Evolutionary conservation across 148 eudicot species (phyloP).

Genomic region (Heliosperma pusillum): DNA sequence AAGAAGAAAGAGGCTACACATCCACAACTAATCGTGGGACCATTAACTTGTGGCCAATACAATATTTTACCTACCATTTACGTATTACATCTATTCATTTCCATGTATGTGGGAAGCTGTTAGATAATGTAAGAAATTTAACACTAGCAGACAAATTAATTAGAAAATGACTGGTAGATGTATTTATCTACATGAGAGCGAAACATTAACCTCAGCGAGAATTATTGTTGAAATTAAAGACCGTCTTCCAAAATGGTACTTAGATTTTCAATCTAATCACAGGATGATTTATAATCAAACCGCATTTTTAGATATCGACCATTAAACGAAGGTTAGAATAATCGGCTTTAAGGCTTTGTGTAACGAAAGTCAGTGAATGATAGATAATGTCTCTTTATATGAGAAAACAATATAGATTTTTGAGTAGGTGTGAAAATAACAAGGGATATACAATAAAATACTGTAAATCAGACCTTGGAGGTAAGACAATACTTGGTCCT

Average conservation of each 20-base stretch:
- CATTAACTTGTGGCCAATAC: conserved; percentile 22
- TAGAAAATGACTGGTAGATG: no score
- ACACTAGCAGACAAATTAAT: conserved; percentile 5
- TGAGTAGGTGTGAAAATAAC: no score
- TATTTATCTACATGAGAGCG: no score
- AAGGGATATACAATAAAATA: no score
- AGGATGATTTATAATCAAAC: not conserved
- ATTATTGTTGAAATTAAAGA: no score
- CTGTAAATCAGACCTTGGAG: conserved; percentile 81
- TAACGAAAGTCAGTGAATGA: no score
- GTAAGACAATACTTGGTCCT: conserved; percentile 97
- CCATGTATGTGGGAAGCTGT: conserved; percentile 16
- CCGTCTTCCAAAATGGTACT: no score
- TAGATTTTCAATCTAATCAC: no score
- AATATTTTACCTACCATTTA: conserved; percentile 17
- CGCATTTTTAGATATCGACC: not conserved
- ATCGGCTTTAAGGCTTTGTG: no score
- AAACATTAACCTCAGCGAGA: no score
- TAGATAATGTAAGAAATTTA: not conserved
- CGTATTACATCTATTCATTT: conserved; percentile 8
- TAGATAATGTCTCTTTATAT: no score
- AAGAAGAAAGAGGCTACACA: not conserved
- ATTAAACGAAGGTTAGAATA: not conserved
- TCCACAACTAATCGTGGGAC: conserved; percentile 23
- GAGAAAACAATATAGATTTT: no score